Conservation (phyloP, 1,284 basidiomycete species). For the Trametes polyzona region DNA sequence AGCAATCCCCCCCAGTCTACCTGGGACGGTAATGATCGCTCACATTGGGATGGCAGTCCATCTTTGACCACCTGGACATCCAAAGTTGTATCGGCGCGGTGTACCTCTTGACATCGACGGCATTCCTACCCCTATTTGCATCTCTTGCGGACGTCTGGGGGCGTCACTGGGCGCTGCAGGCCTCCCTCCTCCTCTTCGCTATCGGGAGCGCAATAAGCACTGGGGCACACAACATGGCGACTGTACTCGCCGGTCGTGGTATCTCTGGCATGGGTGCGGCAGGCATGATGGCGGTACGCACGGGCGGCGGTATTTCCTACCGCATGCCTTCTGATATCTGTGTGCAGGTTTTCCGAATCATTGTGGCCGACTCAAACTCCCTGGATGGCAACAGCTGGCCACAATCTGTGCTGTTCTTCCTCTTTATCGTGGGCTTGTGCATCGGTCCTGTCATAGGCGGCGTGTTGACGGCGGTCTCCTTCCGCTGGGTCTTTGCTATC, state of each 20-base stretch:
- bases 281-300: conserved; percentile 47
- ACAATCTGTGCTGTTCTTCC: conserved; percentile 43
- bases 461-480: conserved; percentile 42
- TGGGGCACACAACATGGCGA: conserved; percentile 44
- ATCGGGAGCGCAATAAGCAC: conserved; percentile 52
- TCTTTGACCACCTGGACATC: conserved; percentile 48
- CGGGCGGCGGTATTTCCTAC: neutral
- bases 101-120: conserved; percentile 49
- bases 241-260: conserved; percentile 49
- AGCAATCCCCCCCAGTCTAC: neutral
- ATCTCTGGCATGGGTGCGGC: conserved; percentile 53
- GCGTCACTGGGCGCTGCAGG: conserved; percentile 49
- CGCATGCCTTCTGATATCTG: neutral
- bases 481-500: conserved; percentile 60
- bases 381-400: conserved; percentile 49
- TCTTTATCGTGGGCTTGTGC: conserved; percentile 49
- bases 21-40: neutral
- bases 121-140: conserved; percentile 55
- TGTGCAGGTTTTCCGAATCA: conserved; percentile 45
- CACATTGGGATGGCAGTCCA: conserved; percentile 38
- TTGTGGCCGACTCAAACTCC: conserved; percentile 48
- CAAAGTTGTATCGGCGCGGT: conserved; percentile 50
- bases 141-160: conserved; percentile 54
- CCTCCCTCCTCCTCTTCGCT: conserved; percentile 48
- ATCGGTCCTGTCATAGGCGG: conserved; percentile 54